Evolutionary conservation across 2,329 filamentous ascomycete species (phyloP).

Genomic region (Leptographium wingfieldii): DNA sequence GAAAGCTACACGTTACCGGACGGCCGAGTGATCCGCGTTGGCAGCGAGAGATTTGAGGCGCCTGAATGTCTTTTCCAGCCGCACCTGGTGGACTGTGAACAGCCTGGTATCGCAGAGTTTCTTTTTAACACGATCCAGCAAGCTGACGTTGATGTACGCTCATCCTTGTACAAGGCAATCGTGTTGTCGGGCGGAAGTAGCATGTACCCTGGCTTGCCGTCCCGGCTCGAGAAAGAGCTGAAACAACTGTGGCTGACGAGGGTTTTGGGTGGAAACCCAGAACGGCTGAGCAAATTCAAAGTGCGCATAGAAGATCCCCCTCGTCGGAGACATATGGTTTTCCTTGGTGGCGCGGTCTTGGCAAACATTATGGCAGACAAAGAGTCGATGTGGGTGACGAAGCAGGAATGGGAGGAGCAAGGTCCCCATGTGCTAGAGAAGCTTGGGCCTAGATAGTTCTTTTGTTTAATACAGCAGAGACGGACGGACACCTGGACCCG

Average conservation of each 20-base stretch:
- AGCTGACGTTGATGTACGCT: slow-evolving; percentile 88
- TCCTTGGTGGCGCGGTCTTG: slow-evolving; percentile 88
- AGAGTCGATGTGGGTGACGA: slow-evolving; percentile 97
- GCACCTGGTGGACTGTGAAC: slow-evolving; percentile 93
- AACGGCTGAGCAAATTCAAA: slow-evolving; percentile 97
- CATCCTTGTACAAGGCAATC: slow-evolving; percentile 91
- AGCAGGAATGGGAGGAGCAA: slow-evolving; percentile 94
- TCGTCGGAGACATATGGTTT: slow-evolving; percentile 94
- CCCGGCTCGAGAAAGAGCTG: slow-evolving; percentile 90
- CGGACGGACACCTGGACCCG: neutral
- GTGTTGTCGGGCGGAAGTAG: slow-evolving; percentile 92
- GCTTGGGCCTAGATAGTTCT: slow-evolving; percentile 57
- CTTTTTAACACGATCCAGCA: slow-evolving; percentile 98
- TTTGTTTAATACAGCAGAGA: neutral
- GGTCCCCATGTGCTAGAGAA: slow-evolving; percentile 78
- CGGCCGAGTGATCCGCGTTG: slow-evolving; percentile 88
- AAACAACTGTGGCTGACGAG: slow-evolving; percentile 97
- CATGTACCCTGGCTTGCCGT: slow-evolving; percentile 97
- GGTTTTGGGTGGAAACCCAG: slow-evolving; percentile 80
- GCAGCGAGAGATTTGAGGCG: slow-evolving; percentile 94
- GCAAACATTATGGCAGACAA: slow-evolving; percentile 99
- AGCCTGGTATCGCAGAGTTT: slow-evolving; percentile 92
- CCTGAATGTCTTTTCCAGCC: slow-evolving; percentile 98
- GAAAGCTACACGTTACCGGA: slow-evolving; percentile 97
- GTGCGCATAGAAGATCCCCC: slow-evolving; percentile 97